phyloP scores from a whole-genome alignment of 768 basidiomycete genomes.

The Boletus fagicola region DNA sequence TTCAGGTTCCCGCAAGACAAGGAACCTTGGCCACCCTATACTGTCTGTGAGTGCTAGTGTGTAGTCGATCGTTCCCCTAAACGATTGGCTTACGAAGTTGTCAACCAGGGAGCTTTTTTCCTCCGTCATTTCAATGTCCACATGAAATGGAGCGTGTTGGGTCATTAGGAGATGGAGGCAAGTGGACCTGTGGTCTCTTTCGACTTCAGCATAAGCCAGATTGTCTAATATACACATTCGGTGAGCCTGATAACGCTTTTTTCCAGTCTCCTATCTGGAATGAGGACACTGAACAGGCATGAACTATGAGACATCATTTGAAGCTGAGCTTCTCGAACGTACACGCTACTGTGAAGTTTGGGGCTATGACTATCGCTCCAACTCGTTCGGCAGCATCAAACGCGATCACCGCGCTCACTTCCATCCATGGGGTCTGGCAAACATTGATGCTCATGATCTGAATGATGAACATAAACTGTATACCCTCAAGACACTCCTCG shows the following conservation, averaged over 20 bases:
- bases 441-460: conserved; percentile 35
- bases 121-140: conserved; percentile 43
- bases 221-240: conserved; percentile 63
- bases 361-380: conserved; percentile 53
- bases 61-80: not conserved
- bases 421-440: conserved; percentile 40
- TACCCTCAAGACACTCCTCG: conserved; percentile 46
- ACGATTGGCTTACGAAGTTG: conserved; percentile 2
- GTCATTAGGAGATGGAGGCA: conserved; percentile 64
- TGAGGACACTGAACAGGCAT: conserved; percentile 34
- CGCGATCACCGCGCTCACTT: conserved; percentile 42
- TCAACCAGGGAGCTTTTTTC: conserved; percentile 45
- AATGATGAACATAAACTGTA: conserved; percentile 38
- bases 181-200: conserved; percentile 67
- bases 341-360: conserved; percentile 53
- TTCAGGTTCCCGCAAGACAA: conserved; percentile 52
- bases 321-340: conserved; percentile 51
- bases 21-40: conserved; percentile 56
- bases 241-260: conserved; percentile 29
- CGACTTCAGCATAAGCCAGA: conserved; percentile 50
- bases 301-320: conserved; percentile 64
- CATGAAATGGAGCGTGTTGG: conserved; percentile 44
- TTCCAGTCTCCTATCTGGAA: not conserved
- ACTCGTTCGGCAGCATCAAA: conserved; percentile 35
- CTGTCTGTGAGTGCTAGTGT: conserved; percentile 44